These are phyloP conservation scores for Pistacia vera DNA, from an alignment of 345 rosid genomes.

Conservation along the genomic window DNA sequence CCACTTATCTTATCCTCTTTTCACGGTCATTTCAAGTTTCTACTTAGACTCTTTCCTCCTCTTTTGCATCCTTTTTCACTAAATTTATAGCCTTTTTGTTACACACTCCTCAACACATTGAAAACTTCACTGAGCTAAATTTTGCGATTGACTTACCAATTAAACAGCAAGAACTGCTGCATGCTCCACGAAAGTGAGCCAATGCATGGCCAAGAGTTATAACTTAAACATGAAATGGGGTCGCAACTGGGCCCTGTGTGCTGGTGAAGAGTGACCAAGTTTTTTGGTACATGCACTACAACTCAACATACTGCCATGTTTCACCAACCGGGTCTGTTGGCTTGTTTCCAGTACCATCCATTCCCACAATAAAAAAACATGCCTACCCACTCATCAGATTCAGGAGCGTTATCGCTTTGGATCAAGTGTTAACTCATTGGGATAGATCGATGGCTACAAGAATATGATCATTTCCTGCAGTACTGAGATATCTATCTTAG, in stretches of 20 bases:
- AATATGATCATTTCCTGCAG: slow-evolving; percentile 6
- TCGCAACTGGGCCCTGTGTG: slow-evolving; percentile 19
- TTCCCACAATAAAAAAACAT: neutral
- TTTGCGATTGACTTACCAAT: too few species aligned
- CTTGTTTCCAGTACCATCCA: slow-evolving; percentile 3
- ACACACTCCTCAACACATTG: neutral
- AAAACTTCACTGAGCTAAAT: too few species aligned
- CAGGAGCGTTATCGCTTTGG: slow-evolving; percentile 15
- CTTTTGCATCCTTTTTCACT: neutral
- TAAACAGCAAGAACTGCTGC: neutral
- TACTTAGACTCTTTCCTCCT: neutral
- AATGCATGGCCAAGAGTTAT: neutral
- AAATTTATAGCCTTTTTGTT: neutral
- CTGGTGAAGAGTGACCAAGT: neutral
- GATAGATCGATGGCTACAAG: neutral
- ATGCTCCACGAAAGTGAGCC: neutral
- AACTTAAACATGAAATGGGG: neutral
- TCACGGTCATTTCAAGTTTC: neutral
- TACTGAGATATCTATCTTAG: neutral
- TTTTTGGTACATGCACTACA: slow-evolving; percentile 14
- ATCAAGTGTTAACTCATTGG: slow-evolving; percentile 9
- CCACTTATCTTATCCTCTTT: neutral
- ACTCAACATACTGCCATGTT: slow-evolving; percentile 7
- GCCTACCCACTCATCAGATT: neutral
- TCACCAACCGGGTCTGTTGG: slow-evolving; percentile 10